Base-by-base conservation (phyloP, 495 filamentous ascomycete species). In the Neurospora sublineolata region DNA sequence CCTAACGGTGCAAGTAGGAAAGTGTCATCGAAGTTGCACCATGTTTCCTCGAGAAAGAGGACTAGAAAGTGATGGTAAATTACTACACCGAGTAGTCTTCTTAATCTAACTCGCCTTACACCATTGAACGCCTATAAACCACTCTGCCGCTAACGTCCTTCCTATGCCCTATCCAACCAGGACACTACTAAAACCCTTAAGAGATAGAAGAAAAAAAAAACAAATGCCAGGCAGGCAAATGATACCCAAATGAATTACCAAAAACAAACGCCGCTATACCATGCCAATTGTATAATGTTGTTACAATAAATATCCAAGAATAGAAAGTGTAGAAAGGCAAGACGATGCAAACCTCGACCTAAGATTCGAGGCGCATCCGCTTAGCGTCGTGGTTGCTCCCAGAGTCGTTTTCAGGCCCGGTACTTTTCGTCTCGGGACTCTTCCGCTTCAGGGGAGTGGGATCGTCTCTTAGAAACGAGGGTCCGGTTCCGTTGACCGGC, bases 401-500 rank as follows among this genome's bases (percentile, higher is more conserved):
- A 9, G 52, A 18, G 3, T 78, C 79, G 8, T 81, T 80, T 20
- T 79, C 71, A 16, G 75, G 73, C 16, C 78, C 82, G 41, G 74
- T 73, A 18, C 76, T 78, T 69, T 74, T 76, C 40, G 82, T 78
- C 30, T 86, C 84, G 27, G 84, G 84, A 70, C 83, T 86, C 76
- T 86, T 86, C 70, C 84, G 73, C 77, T 86, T 86, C 27, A 75
- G 68, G 36, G 77, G 58, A 69, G 74, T 37, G 68, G 77, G 77
- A 14, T 89, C 84, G 30, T 87, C 86, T 70, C 90, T 82, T 40
- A 89, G 77, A 75, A 94, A 93, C 69, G 88, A 87, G 6, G 91
- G 90, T 16, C 91, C 91, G 0, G 81, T 91, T 27, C 87, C 86
- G 1, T 88, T 88, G 7, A 97, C 87, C 20, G 95, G 95, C 6